A percentile compares a stretch with the other conserved stretches of the same genome.
Conservation (phyloP, 768 basidiomycete genomes). For the Gymnopilus dilepis region DNA sequence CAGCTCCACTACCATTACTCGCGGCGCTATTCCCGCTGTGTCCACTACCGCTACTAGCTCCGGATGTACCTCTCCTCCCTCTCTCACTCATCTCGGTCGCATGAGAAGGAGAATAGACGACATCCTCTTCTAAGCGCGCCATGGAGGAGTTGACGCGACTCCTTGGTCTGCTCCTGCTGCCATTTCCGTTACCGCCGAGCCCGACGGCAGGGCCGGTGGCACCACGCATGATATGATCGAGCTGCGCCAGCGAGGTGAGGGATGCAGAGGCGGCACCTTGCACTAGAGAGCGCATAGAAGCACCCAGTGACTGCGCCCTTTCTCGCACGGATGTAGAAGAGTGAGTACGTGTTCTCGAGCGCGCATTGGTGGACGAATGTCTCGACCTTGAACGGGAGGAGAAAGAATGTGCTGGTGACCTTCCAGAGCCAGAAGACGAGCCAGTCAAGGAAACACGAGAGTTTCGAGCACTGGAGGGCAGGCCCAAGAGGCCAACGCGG, state of each 20-base stretch:
- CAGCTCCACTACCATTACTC: conserved; percentile 15
- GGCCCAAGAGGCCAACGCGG: conserved; percentile 36
- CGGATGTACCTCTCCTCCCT: conserved; percentile 23
- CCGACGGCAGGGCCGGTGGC: conserved; percentile 30
- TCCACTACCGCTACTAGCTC: conserved; percentile 24
- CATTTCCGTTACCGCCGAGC: conserved; percentile 20
- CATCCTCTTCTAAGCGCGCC: conserved; percentile 66
- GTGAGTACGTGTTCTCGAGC: conserved; percentile 44
- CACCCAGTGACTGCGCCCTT: conserved; percentile 50
- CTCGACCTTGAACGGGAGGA: conserved; percentile 32
- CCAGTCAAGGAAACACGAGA: conserved; percentile 44
- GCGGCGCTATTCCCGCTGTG: conserved; percentile 14
- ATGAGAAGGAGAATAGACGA: conserved; percentile 25
- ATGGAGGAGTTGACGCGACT: conserved; percentile 71
- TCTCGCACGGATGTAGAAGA: conserved; percentile 39
- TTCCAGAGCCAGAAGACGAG: conserved; percentile 32
- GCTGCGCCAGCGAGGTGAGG: conserved; percentile 59
- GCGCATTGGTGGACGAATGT: conserved; percentile 39
- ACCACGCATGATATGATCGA: conserved; percentile 52
- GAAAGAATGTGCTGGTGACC: conserved; percentile 39
- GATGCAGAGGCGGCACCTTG: conserved; percentile 52
- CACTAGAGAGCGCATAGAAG: conserved; percentile 63
- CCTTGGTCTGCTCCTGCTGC: conserved; percentile 32
- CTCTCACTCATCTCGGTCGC: conserved; percentile 22
- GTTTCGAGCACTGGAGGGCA: conserved; percentile 51